Conservation (phyloP, 2,329 filamentous ascomycete genomes). For the Pyrenophora graminea region DNA sequence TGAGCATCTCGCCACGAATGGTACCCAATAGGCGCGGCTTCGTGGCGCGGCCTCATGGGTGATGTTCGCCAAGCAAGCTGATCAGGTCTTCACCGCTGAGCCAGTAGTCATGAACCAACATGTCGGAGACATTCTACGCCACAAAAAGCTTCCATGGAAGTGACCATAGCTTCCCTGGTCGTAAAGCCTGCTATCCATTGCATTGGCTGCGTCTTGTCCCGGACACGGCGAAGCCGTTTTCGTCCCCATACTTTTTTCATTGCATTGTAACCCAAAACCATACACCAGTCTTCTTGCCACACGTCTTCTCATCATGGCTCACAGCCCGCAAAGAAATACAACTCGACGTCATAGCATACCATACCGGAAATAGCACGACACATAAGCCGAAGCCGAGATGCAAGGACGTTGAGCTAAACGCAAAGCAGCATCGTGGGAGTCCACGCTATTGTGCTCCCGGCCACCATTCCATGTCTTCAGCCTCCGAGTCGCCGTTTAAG, state of each 20-base stretch:
- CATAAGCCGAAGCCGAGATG: slow-evolving; percentile 16
- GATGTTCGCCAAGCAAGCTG: slow-evolving; percentile 20
- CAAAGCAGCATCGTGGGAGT: slow-evolving; percentile 17
- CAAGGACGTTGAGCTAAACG: slow-evolving; percentile 27
- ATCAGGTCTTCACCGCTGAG: slow-evolving; percentile 15
- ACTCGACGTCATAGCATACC: slow-evolving; percentile 9
- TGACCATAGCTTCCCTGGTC: slow-evolving; percentile 15
- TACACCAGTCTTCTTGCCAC: not conserved
- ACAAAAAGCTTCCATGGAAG: slow-evolving; percentile 28
- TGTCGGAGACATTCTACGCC: slow-evolving; percentile 23
- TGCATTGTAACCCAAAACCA: not conserved
- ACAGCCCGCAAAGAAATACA: not conserved
- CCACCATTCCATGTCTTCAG: slow-evolving; percentile 24
- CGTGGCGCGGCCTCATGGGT: slow-evolving; percentile 11
- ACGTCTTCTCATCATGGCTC: slow-evolving; percentile 3
- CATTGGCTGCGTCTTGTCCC: slow-evolving; percentile 20
- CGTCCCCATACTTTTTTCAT: slow-evolving; percentile 5
- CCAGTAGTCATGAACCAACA: slow-evolving; percentile 17
- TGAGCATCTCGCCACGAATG: slow-evolving; percentile 5
- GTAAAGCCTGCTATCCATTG: slow-evolving; percentile 6
- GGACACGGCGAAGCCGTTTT: slow-evolving; percentile 13
- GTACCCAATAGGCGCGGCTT: slow-evolving; percentile 19
- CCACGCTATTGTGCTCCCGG: slow-evolving; percentile 19
- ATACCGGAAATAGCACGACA: slow-evolving; percentile 10
- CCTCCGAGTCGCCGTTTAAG: slow-evolving; percentile 22